Percentiles rank a stretch among this genome's conserved stretches.
These are phyloP conservation scores for Stemphylium vesicarium DNA, from an alignment of 2,329 filamentous ascomycete genomes.

Conservation along the genomic window DNA sequence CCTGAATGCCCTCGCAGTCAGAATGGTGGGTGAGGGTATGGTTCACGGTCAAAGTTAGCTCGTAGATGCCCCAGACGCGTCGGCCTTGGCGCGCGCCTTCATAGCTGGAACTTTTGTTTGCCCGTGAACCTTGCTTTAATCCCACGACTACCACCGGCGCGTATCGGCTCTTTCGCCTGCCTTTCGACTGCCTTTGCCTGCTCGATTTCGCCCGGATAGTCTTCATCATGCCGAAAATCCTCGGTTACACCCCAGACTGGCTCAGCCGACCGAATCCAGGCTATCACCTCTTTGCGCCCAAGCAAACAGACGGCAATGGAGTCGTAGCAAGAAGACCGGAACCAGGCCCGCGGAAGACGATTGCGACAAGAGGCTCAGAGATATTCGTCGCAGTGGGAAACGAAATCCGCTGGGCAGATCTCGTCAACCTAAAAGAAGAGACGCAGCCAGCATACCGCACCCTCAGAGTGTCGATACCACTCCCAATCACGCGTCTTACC, in stretches of 20 bases:
- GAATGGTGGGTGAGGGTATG: background rate
- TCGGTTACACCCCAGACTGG: slow-evolving; percentile 86
- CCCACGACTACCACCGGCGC: slow-evolving; percentile 8
- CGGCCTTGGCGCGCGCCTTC: slow-evolving; percentile 13
- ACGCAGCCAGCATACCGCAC: slow-evolving; percentile 45
- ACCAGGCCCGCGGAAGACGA: slow-evolving; percentile 62
- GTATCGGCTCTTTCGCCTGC: background rate
- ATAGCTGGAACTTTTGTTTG: slow-evolving; percentile 25
- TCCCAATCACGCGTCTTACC: slow-evolving; percentile 82
- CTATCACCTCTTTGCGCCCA: slow-evolving; percentile 74
- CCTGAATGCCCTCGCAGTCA: slow-evolving; percentile 3
- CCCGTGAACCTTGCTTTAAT: background rate
- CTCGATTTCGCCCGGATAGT: background rate
- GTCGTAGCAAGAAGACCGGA: slow-evolving; percentile 32
- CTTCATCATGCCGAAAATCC: slow-evolving; percentile 79
- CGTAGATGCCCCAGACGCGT: slow-evolving; percentile 19
- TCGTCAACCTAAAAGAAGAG: slow-evolving; percentile 75
- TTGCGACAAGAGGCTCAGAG: slow-evolving; percentile 83
- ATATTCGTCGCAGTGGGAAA: slow-evolving; percentile 87
- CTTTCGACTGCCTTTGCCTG: too few relatives aligned
- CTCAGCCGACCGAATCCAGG: slow-evolving; percentile 79
- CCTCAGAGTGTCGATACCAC: slow-evolving; percentile 77
- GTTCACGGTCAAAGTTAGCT: slow-evolving; percentile 14
- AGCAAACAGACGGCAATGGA: slow-evolving; percentile 46
- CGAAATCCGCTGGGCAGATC: slow-evolving; percentile 89